A percentile compares a stretch with the other conserved stretches of the same genome.
Conservation (phyloP, 179 eudicot species). For the Camellia oleifera region DNA sequence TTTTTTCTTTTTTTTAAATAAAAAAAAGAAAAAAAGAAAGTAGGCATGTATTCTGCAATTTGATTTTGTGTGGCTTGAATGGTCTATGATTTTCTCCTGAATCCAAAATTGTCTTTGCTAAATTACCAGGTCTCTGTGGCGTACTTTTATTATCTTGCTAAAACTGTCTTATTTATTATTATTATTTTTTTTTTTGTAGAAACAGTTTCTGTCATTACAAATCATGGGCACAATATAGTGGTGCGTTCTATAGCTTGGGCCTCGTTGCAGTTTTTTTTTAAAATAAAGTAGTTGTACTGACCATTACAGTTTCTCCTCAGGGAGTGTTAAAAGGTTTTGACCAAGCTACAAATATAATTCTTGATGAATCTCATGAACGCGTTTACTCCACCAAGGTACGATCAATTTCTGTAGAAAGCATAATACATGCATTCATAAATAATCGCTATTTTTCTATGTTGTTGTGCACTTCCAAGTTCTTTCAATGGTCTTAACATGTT, state of each 20-base stretch:
- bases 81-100: background rate
- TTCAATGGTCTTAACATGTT: background rate
- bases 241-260: conserved; percentile 40
- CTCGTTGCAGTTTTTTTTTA: background rate
- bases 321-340: conserved; percentile 86
- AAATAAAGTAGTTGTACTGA: conserved; percentile 9
- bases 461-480: background rate
- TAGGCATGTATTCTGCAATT: conserved; percentile 9
- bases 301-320: conserved; percentile 33
- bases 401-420: background rate
- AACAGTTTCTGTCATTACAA: conserved; percentile 78
- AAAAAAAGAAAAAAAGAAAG: too few species aligned
- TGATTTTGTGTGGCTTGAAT: background rate
- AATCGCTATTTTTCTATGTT: background rate
- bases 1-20: background rate
- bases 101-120: background rate
- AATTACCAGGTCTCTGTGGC: background rate
- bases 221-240: conserved; percentile 93
- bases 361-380: conserved; percentile 95
- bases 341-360: conserved; percentile 92
- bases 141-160: background rate
- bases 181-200: conserved; percentile 36
- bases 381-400: conserved; percentile 90
- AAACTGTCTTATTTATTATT: background rate
- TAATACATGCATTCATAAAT: background rate